Base-by-base conservation (phyloP, 2,329 filamentous ascomycete genomes). In the Sporothrix luriei region DNA sequence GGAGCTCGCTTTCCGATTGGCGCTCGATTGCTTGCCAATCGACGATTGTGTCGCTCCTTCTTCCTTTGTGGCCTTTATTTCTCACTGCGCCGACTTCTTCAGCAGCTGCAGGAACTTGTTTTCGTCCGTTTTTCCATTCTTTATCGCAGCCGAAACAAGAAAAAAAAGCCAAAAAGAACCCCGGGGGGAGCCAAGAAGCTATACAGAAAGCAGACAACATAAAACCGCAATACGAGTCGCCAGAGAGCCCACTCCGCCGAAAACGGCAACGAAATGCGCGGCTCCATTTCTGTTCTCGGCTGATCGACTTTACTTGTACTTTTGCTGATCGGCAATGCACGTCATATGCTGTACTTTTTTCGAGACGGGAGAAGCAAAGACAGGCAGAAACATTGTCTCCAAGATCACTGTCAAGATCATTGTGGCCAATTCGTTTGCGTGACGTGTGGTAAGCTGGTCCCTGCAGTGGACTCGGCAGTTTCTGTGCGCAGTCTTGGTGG, bases 391-490 rank as follows among this genome's bases (percentile, higher is more conserved):
- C 29, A 33, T 33, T 33, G 33, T 33, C 33, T 33, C 33, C 16
- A 13, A 16, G 43, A 40, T 62, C 40, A n/a, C 55, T 59, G 24
- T 33, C 16, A 13, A 16, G 43, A 40, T 62, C 40, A n/a, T 29
- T 59, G 24, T 33, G 7, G 24, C 10, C 21, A 13, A 14, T 14
- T 24, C 11, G 33, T 7, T 24, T 3, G 24, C 43, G 59, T 26
- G 59, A 1, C 9, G 33, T 33, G 9, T 33, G 7, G 52, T 38
- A 26, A 65, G 43, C 46, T 52, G 62, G 62, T 51, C 62, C 62
- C 62, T 65, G 62, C 62, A 65, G 46, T 40, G 46, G 57, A 6
- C 40, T 49, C 62, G 62, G 62, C 24, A 65, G 24, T 65, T 52
- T 52, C 3, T 26, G n/a, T 4, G 24, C 10, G 24, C n/a, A 64